Evolutionary conservation across 169 alveolate species (phyloP), one percentile per base, ranked within the genome.

Genomic region (Prorocentrum cordatum): DNA sequence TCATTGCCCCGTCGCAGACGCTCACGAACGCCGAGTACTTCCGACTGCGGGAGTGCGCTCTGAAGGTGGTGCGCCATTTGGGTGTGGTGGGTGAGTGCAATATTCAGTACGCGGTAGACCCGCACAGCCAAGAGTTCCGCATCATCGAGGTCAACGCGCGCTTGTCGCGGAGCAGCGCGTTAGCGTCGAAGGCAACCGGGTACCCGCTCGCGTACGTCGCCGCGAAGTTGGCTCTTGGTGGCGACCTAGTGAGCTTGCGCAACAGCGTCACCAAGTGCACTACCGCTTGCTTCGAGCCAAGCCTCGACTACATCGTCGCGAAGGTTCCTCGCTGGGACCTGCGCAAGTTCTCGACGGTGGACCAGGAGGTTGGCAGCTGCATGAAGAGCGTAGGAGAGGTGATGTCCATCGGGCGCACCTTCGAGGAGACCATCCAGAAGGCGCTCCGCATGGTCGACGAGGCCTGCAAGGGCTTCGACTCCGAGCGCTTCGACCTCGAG

Each of bases 321-420:
- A 95, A 95, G 92, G 93, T 95, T 29, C 97, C 97, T 54, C 91
- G 96, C 80, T 90, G 12, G 97, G 97, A 95, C 62, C 89, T 95
- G 72, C 92, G 92, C 58, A 95, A 95, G 90, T 95, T 95, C 89
- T 95, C 94, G 47, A 92, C 92, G 58, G 97, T 95, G 36, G 95
- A 94, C 27, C 50, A 32, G 45, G 45, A 31, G 36, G 82, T 95
- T 92, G 96, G 96, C 39, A 91, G 95, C 32, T 92, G 96, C 75
- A 95, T 95, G 97, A 94, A 95, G 82, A 92, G 95, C 71, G 97
- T 95, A 39, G 97, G 97, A 12, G 97, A 95, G 80, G 96, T 95
- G 61, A 95, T 95, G 97, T 94, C 96, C 29, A 94, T 95, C 32
- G 97, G 97, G 22, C 83, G 96, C 38, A 95, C 96, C 22, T 95